Percentiles rank a stretch among this genome's conserved stretches.
These are phyloP conservation scores for Penicillium sp. DNA, from an alignment of 2,329 filamentous ascomycete genomes.

Conservation along the genomic window DNA sequence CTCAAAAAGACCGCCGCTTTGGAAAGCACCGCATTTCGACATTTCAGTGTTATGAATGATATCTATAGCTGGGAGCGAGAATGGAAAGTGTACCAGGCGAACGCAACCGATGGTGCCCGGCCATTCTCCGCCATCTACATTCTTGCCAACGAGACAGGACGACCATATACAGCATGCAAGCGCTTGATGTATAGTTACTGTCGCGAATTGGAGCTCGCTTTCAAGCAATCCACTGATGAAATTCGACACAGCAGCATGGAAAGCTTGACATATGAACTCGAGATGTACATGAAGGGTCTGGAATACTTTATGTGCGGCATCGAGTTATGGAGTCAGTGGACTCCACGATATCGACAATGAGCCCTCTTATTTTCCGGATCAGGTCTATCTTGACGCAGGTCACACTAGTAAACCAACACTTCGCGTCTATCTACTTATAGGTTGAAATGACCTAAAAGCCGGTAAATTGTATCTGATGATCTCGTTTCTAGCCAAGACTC, in stretches of 20 bases:
- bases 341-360: conserved; percentile 16
- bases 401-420: background rate
- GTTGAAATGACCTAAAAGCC: no score
- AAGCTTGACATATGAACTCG: conserved; percentile 7
- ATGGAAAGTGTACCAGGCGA: conserved; percentile 15
- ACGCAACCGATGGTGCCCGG: conserved; percentile 13
- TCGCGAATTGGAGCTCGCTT: conserved; percentile 16
- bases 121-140: conserved; percentile 19
- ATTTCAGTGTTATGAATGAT: conserved; percentile 19
- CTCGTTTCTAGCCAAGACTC: no score
- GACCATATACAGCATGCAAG: conserved; percentile 17
- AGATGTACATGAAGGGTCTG: conserved; percentile 15
- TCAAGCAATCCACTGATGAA: conserved; percentile 6
- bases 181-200: conserved; percentile 19
- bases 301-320: conserved; percentile 22
- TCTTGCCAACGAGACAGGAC: conserved; percentile 16
- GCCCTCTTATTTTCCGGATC: background rate
- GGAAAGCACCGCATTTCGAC: conserved; percentile 17
- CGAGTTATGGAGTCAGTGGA: conserved; percentile 22
- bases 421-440: background rate
- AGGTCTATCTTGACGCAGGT: background rate
- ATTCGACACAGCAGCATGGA: background rate
- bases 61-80: conserved; percentile 23
- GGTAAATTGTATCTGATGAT: no score
- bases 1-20: conserved; percentile 6